Conservation (phyloP, 1,284 basidiomycete genomes). For the Heterobasidion irregulare region DNA sequence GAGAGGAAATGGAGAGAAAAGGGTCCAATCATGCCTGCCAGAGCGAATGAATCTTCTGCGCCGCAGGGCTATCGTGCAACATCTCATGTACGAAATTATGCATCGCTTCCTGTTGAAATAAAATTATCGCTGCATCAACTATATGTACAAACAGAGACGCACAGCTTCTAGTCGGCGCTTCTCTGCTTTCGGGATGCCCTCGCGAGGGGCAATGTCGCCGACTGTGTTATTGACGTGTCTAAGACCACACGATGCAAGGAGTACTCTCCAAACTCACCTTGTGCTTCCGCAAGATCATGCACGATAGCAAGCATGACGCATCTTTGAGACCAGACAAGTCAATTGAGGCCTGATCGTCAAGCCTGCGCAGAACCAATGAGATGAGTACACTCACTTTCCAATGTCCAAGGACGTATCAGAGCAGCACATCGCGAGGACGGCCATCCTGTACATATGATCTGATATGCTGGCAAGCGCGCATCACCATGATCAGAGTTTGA, state of each 20-base stretch:
- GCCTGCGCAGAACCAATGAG: background rate
- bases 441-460: conserved; percentile 99
- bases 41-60: conserved; percentile 67
- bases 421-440: conserved; percentile 80
- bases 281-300: conserved; percentile 95
- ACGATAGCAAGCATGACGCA: conserved; percentile 87
- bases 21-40: conserved; percentile 55
- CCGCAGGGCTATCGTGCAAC: conserved; percentile 76
- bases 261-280: conserved; percentile 37
- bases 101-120: conserved; percentile 69
- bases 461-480: conserved; percentile 55
- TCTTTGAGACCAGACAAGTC: conserved; percentile 30
- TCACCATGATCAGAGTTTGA: background rate
- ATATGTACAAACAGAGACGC: conserved; percentile 10
- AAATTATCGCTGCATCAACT: background rate
- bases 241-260: background rate
- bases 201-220: conserved; percentile 89
- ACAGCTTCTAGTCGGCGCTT: conserved; percentile 75
- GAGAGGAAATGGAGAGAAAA: background rate
- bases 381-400: conserved; percentile 45
- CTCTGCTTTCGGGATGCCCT: conserved; percentile 77
- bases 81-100: conserved; percentile 85
- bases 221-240: conserved; percentile 35
- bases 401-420: conserved; percentile 69
- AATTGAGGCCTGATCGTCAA: too few relatives aligned